Evolutionary conservation across 1,284 basidiomycete species (phyloP).

Genomic region (Ceratobasidium sp.): DNA sequence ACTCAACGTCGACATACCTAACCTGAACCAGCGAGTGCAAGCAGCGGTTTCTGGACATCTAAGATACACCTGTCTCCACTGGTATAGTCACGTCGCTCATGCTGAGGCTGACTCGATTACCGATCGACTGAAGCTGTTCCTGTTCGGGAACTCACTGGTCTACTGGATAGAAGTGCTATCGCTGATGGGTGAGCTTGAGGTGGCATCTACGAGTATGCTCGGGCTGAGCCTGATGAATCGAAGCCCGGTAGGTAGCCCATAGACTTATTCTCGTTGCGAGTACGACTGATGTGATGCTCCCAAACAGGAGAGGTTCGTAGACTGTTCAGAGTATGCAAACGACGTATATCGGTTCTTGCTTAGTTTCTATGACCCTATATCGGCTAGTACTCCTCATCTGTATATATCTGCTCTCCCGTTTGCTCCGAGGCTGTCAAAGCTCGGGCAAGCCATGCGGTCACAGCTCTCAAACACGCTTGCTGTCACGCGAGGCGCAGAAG

Average conservation of each 20-base stretch:
- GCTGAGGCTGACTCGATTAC: too few species aligned
- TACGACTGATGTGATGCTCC: too few species aligned
- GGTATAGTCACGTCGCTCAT: slow-evolving; percentile 1
- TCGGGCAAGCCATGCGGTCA: neutral
- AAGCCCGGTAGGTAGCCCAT: too few species aligned
- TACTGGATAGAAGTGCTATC: too few species aligned
- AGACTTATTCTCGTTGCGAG: too few species aligned
- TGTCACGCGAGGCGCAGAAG: neutral
- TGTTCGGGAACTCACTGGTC: too few species aligned
- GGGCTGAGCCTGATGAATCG: neutral
- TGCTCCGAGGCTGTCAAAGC: neutral
- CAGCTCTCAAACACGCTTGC: neutral
- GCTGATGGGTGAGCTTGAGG: too few species aligned
- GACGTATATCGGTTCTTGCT: slow-evolving; percentile 8
- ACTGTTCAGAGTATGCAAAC: neutral
- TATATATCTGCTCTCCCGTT: slow-evolving; percentile 5
- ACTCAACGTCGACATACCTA: slow-evolving; percentile 17
- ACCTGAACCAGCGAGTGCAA: neutral
- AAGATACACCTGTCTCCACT: slow-evolving; percentile 13
- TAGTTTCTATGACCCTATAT: neutral
- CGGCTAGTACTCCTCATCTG: slow-evolving; percentile 1
- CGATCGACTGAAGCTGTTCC: too few species aligned
- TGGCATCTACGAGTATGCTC: neutral
- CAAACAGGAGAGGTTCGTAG: too few species aligned
- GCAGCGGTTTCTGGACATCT: neutral